Evolutionary conservation across 352 stramenopile genomes (phyloP).

Genomic region (Halophytophthora batemanensis): DNA sequence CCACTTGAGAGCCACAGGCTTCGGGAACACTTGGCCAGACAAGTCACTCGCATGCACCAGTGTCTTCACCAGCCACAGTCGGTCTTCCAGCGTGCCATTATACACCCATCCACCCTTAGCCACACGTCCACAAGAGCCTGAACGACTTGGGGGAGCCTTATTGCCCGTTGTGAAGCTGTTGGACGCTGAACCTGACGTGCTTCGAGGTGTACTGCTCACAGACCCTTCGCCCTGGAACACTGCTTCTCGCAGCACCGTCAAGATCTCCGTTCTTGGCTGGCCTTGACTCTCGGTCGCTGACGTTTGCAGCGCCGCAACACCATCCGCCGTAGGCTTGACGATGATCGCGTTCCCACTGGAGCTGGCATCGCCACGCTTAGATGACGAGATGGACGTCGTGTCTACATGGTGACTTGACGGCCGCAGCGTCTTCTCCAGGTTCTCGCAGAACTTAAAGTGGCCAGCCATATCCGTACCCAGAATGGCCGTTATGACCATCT

Average conservation of each 20-base stretch:
- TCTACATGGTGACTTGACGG: slow-evolving; percentile 52
- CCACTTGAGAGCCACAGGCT: slow-evolving; percentile 87
- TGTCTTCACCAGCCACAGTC: slow-evolving; percentile 81
- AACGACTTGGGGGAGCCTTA: slow-evolving; percentile 14
- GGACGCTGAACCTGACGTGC: slow-evolving; percentile 12
- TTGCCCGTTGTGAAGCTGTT: slow-evolving; percentile 18
- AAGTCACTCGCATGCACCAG: slow-evolving; percentile 88
- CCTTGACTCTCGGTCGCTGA: slow-evolving; percentile 11
- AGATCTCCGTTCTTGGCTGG: slow-evolving; percentile 29
- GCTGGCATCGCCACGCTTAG: slow-evolving; percentile 31
- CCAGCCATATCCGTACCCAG: slow-evolving; percentile 89
- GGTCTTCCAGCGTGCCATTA: slow-evolving; percentile 69
- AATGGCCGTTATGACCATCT: slow-evolving; percentile 87
- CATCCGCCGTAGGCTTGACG: slow-evolving; percentile 16
- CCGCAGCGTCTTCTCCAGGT: slow-evolving; percentile 67
- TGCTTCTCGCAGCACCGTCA: slow-evolving; percentile 54
- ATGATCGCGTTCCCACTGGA: slow-evolving; percentile 23
- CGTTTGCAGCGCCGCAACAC: slow-evolving; percentile 13
- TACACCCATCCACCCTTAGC: slow-evolving; percentile 51
- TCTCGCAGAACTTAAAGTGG: slow-evolving; percentile 86
- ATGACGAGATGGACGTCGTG: slow-evolving; percentile 29
- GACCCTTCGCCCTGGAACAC: slow-evolving; percentile 54
- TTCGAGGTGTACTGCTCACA: slow-evolving; percentile 29
- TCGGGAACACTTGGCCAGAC: slow-evolving; percentile 82
- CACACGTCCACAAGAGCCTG: slow-evolving; percentile 21